phyloP scores from a whole-genome alignment of 805 yeast species.

The Priceomyces haplophilus region DNA sequence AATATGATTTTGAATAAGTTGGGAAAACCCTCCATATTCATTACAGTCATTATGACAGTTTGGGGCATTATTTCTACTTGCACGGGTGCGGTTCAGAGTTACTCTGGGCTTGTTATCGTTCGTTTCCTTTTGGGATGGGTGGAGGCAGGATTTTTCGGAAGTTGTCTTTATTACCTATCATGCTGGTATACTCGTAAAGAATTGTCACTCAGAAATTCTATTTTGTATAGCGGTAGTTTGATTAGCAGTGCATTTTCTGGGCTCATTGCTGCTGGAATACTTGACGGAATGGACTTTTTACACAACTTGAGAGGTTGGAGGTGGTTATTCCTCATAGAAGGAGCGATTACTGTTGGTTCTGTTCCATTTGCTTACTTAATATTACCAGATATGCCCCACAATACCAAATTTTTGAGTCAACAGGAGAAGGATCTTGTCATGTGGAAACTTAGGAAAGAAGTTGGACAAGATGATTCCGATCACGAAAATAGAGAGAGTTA shows the following conservation, averaged over 20 bases:
- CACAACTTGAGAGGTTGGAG: slow-evolving; percentile 50
- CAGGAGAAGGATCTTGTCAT: slow-evolving; percentile 44
- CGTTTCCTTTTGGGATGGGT: slow-evolving; percentile 47
- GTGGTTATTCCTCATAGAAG: slow-evolving; percentile 57
- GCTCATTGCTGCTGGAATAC: slow-evolving; percentile 52
- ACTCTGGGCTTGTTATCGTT: slow-evolving; percentile 43
- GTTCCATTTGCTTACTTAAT: slow-evolving; percentile 45
- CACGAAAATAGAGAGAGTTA: slow-evolving; percentile 32
- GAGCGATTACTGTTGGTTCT: slow-evolving; percentile 47
- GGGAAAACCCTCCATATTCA: slow-evolving; percentile 50
- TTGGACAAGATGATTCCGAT: slow-evolving; percentile 41
- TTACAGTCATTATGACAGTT: slow-evolving; percentile 45
- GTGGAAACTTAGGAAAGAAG: slow-evolving; percentile 40
- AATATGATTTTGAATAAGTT: slow-evolving; percentile 45
- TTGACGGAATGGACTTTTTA: slow-evolving; percentile 38
- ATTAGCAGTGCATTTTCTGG: slow-evolving; percentile 55
- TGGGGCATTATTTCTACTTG: slow-evolving; percentile 52
- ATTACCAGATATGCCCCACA: slow-evolving; percentile 52
- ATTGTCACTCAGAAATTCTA: slow-evolving; percentile 47
- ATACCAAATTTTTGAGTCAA: slow-evolving; percentile 44
- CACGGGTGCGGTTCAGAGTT: slow-evolving; percentile 45
- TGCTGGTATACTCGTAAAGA: slow-evolving; percentile 55
- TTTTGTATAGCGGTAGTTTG: slow-evolving; percentile 50
- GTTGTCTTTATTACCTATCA: slow-evolving; percentile 48
- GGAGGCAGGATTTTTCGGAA: slow-evolving; percentile 48